Percentiles rank a stretch among this genome's conserved stretches.
Evolutionary conservation across 1,284 basidiomycete species (phyloP).

Genomic region (Somion occarium): DNA sequence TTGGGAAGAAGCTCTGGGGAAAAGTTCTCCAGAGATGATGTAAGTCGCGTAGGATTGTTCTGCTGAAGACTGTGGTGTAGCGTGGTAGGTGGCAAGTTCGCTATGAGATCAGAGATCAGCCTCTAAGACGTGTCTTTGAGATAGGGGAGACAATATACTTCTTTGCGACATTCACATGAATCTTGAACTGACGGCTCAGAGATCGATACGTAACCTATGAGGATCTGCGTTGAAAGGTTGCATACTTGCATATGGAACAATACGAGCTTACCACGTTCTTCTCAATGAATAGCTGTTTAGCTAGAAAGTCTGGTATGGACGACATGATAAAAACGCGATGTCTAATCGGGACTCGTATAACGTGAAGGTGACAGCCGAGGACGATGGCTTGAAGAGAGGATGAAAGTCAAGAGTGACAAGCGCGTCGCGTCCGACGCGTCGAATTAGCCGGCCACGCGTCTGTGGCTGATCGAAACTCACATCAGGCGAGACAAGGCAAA

Average conservation of each 20-base stretch:
- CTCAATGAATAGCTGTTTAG: conserved; percentile 58
- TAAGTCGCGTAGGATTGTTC: conserved; percentile 59
- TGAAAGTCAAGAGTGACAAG: background rate
- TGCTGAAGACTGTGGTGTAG: conserved; percentile 33
- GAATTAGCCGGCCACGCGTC: conserved; percentile 3
- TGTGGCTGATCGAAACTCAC: conserved; percentile 4
- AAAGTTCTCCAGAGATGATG: conserved; percentile 51
- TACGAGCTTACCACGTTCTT: conserved; percentile 50
- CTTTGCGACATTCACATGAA: conserved; percentile 72
- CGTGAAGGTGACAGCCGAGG: background rate
- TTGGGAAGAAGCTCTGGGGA: background rate
- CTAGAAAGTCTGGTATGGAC: conserved; percentile 49
- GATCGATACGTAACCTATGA: conserved; percentile 69
- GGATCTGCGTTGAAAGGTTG: background rate
- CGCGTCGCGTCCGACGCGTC: conserved; percentile 3
- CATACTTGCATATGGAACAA: conserved; percentile 1
- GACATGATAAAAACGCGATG: conserved; percentile 32
- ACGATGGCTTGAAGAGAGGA: background rate
- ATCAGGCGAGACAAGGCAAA: background rate
- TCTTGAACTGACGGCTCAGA: conserved; percentile 58
- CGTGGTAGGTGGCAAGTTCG: conserved; percentile 55
- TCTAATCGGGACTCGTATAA: background rate
- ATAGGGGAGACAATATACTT: too few species aligned
- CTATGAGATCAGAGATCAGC: conserved; percentile 29
- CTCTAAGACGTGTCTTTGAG: conserved; percentile 20